Percentiles rank a stretch among this genome's conserved stretches.
phyloP scores from a whole-genome alignment of 176 grass and related monocot species.

The Phoenix dactylifera region DNA sequence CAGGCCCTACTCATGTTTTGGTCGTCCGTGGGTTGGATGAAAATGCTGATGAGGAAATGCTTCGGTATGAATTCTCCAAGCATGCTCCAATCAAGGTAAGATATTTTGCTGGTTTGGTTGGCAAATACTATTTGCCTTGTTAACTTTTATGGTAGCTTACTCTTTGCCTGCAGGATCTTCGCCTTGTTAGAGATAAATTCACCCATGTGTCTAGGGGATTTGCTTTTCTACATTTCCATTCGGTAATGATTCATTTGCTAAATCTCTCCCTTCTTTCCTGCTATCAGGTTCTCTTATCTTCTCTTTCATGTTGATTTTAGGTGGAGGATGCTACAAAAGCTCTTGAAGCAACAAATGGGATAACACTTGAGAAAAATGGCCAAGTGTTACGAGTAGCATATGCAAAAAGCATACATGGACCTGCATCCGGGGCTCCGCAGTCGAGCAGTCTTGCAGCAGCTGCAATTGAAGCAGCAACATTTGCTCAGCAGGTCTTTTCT shows the following conservation, averaged over 20 bases:
- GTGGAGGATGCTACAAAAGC: slow-evolving; percentile 96
- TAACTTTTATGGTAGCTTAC: not conserved
- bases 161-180: slow-evolving; percentile 70
- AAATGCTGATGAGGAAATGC: slow-evolving; percentile 98
- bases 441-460: slow-evolving; percentile 88
- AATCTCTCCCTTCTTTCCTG: slow-evolving; percentile 6
- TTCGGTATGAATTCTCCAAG: slow-evolving; percentile 96
- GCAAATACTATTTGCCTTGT: not conserved
- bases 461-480: slow-evolving; percentile 98
- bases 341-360: slow-evolving; percentile 97
- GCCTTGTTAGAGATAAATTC: slow-evolving; percentile 94
- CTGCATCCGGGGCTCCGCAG: slow-evolving; percentile 48
- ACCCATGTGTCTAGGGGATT: slow-evolving; percentile 99
- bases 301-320: slow-evolving; percentile 32
- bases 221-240: slow-evolving; percentile 96
- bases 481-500: slow-evolving; percentile 80
- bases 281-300: slow-evolving; percentile 10
- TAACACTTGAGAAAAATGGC: slow-evolving; percentile 78
- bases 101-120: no score
- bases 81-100: slow-evolving; percentile 85
- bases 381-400: slow-evolving; percentile 89
- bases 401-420: slow-evolving; percentile 93
- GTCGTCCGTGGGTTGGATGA: slow-evolving; percentile 95
- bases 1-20: slow-evolving; percentile 98
- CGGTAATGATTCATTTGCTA: slow-evolving; percentile 39